Evolutionary conservation across 371 early-diverging fungal species (phyloP), one percentile per base, ranked within the genome.

Genomic region (Smittium culicis): DNA sequence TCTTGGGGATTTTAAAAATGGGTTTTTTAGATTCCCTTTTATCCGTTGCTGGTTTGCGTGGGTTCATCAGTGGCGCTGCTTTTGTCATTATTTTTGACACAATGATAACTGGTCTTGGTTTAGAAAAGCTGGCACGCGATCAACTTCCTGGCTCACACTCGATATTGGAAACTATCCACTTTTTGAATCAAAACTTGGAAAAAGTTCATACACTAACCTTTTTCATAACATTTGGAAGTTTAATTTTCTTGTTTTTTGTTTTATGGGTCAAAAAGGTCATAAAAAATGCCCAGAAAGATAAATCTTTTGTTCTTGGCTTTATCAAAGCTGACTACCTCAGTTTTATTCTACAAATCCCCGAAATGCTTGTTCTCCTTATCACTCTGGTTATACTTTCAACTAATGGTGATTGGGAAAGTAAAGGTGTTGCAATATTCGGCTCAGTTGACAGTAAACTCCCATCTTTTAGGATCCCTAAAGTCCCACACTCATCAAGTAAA

Each of bases 11-110:
- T 73, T 86, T 94, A 69, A 86, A 96, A 29, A 82, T 96, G 17
- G 97, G 97, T 11, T 96, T 94, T 71, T 70, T 96, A 61, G 97
- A 96, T 75, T 93, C 95, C 31, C 83, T 96, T 34, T 83, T 96
- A 70, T 92, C 92, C 16, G 86, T 91, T 59, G 89, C 95, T 1
- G 75, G 94, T 29, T 74, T 96, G 55, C 83, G 93, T 16, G 97
- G 97, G 14, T 95, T 96, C 72, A 88, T 95, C 57, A 84, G 89
- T 20, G 97, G 92, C 58, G 92, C 94, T 0, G 96, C 92, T 0
- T 71, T 89, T 17, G 92, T 94, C 0, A 86, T 96, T 29, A 83
- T 89, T 68, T 83, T 94, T 35, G 91, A 93, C 68, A 92, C 93
- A 79, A 76, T 81, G 32, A 85, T 87, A 35, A 80, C 83, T 14